Evolutionary conservation across 2,329 filamentous ascomycete species (phyloP).

Genomic region (Colletotrichum sp.): DNA sequence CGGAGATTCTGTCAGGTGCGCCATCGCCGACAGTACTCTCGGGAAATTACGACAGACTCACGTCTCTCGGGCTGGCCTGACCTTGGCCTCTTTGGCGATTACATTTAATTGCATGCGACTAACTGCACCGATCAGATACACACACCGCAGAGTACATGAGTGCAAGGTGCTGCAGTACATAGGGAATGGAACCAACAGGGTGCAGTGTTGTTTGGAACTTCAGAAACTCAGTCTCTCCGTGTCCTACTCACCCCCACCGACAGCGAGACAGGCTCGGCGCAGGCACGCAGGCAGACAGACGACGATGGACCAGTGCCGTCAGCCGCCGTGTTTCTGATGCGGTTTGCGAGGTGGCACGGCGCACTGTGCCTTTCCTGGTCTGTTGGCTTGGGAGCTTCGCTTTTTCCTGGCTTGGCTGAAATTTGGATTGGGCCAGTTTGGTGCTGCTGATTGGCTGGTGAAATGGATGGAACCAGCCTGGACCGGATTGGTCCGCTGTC

Average conservation of each 20-base stretch:
- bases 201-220: neutral
- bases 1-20: neutral
- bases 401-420: neutral
- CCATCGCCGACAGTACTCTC: neutral
- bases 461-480: neutral
- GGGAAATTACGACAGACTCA: neutral
- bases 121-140: neutral
- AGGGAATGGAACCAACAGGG: neutral
- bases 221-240: neutral
- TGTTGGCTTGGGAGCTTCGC: neutral
- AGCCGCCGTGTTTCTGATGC: conserved; percentile 9
- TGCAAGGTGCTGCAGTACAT: neutral
- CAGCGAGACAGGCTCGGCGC: neutral
- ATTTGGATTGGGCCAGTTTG: neutral
- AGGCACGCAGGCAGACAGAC: neutral
- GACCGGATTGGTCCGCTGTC: neutral
- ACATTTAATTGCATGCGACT: neutral
- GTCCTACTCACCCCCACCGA: neutral
- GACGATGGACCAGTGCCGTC: neutral
- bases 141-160: neutral
- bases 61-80: neutral
- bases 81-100: neutral
- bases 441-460: neutral
- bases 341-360: neutral
- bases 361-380: neutral